Percentiles rank a stretch among this genome's conserved stretches.
Conservation (phyloP, 2,329 filamentous ascomycete genomes). For the Volutella citrinella region DNA sequence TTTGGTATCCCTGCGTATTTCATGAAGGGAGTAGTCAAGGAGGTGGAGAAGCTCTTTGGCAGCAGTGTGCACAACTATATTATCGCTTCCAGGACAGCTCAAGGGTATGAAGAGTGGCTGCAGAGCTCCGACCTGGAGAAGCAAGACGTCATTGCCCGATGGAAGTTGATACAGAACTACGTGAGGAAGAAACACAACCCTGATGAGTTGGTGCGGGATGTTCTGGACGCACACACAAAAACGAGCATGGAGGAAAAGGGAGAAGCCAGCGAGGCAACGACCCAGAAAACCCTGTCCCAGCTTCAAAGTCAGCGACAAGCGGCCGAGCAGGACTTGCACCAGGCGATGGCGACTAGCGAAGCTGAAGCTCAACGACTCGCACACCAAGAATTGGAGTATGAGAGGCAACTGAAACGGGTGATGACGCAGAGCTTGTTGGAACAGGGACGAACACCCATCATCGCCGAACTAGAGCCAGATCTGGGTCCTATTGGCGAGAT, state of each 20-base stretch:
- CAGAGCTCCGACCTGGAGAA: constrained; percentile 51
- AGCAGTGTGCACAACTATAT: constrained; percentile 69
- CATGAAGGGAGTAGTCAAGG: constrained; percentile 68
- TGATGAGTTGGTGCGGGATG: constrained; percentile 18
- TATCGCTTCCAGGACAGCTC: constrained; percentile 65
- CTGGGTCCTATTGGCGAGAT: constrained; percentile 15
- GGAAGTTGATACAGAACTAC: constrained; percentile 35
- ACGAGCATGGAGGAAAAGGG: constrained; percentile 3
- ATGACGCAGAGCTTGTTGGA: constrained; percentile 3
- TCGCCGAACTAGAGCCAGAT: constrained; percentile 1
- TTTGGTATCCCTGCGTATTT: constrained; percentile 74
- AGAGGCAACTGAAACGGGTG: constrained; percentile 2
- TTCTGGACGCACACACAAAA: constrained; percentile 16
- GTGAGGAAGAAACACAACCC: constrained; percentile 13
- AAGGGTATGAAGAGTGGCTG: constrained; percentile 64
- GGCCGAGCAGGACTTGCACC: constrained; percentile 3
- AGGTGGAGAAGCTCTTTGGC: constrained; percentile 52
- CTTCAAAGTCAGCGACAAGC: too few relatives aligned
- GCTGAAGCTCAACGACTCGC: constrained; percentile 4
- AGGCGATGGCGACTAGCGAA: constrained; percentile 3
- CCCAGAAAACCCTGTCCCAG: too few relatives aligned
- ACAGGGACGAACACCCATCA: too few relatives aligned
- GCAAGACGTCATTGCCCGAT: constrained; percentile 57
- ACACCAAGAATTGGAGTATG: constrained; percentile 3
- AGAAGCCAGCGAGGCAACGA: too few relatives aligned